phyloP scores from a whole-genome alignment of 2,329 filamentous ascomycete species.

The Fusarium austroafricanum region DNA sequence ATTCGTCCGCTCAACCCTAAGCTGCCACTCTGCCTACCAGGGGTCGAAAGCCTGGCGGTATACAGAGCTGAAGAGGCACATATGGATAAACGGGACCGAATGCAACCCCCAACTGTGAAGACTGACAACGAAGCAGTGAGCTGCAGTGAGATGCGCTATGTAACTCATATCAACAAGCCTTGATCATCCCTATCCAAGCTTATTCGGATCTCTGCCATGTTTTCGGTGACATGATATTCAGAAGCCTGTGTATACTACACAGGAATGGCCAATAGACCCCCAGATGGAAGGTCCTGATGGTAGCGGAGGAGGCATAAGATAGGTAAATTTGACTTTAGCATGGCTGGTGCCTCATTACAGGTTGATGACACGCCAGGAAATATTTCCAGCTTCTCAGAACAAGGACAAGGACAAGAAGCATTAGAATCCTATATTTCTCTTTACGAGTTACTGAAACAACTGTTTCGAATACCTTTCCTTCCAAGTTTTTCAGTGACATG shows the following conservation, averaged over 20 bases:
- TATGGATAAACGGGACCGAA: slow-evolving; percentile 23
- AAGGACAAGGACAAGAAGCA: not conserved
- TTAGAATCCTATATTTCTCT: not conserved
- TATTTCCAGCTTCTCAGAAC: not conserved
- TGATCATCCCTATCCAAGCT: slow-evolving; percentile 8
- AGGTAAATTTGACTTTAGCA: not conserved
- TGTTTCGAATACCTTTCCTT: slow-evolving; percentile 9
- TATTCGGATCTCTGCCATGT: slow-evolving; percentile 12
- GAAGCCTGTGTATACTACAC: not conserved
- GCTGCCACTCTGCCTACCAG: slow-evolving; percentile 23
- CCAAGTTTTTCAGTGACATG: not conserved
- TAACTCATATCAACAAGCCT: slow-evolving; percentile 15
- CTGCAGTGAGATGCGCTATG: slow-evolving; percentile 25
- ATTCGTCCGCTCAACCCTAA: slow-evolving; percentile 17
- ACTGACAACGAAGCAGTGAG: slow-evolving; percentile 34
- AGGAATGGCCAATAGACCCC: not conserved
- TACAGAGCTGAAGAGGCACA: slow-evolving; percentile 36
- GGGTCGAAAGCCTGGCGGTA: slow-evolving; percentile 35
- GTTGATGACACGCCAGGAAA: not conserved
- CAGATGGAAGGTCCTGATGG: slow-evolving; percentile 23
- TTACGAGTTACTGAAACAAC: slow-evolving; percentile 2
- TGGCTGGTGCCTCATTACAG: not conserved
- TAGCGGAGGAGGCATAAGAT: slow-evolving; percentile 24
- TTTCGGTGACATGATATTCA: slow-evolving; percentile 10
- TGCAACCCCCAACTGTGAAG: slow-evolving; percentile 13